phyloP scores from a whole-genome alignment of 768 basidiomycete species.

The Symmetrospora coprosmae region DNA sequence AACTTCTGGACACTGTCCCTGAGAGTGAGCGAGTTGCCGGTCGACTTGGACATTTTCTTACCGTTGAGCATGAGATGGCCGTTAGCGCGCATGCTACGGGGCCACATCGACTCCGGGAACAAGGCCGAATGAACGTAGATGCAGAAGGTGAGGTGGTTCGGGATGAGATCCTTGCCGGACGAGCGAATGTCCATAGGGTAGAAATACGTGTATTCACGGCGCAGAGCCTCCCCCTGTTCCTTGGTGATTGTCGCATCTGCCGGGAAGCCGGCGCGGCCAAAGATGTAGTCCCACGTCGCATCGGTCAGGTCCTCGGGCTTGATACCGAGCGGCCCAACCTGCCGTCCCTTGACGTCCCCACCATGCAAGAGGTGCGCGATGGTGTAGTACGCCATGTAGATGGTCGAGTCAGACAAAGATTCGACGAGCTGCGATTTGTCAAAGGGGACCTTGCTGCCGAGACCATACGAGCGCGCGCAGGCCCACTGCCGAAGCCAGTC shows the following conservation, averaged over 20 bases:
- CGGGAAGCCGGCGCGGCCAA: slow-evolving; percentile 52
- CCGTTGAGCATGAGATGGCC: slow-evolving; percentile 95
- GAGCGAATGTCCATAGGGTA: slow-evolving; percentile 97
- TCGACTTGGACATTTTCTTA: slow-evolving; percentile 97
- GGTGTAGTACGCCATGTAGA: slow-evolving; percentile 98
- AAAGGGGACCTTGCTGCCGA: slow-evolving; percentile 93
- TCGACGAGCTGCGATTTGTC: slow-evolving; percentile 93
- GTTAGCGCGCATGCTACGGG: slow-evolving; percentile 79
- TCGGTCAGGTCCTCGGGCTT: slow-evolving; percentile 87
- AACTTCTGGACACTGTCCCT: slow-evolving; percentile 81
- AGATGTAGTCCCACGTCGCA: slow-evolving; percentile 91
- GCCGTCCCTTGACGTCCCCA: slow-evolving; percentile 54
- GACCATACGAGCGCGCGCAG: slow-evolving; percentile 90
- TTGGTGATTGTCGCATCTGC: slow-evolving; percentile 48
- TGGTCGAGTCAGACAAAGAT: slow-evolving; percentile 88
- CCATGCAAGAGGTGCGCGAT: slow-evolving; percentile 80
- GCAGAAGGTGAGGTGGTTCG: slow-evolving; percentile 85
- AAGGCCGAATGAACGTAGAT: slow-evolving; percentile 91
- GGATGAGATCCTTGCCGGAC: slow-evolving; percentile 91
- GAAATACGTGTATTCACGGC: slow-evolving; percentile 86
- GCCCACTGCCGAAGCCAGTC: slow-evolving; percentile 98
- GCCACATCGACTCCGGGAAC: slow-evolving; percentile 80
- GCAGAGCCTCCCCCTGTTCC: slow-evolving; percentile 69
- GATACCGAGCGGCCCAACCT: slow-evolving; percentile 68
- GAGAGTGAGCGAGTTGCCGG: slow-evolving; percentile 86